Percentiles rank a stretch among this genome's conserved stretches.
Conservation (phyloP, 2,329 filamentous ascomycete genomes). For the Rosellinia necatrix region DNA sequence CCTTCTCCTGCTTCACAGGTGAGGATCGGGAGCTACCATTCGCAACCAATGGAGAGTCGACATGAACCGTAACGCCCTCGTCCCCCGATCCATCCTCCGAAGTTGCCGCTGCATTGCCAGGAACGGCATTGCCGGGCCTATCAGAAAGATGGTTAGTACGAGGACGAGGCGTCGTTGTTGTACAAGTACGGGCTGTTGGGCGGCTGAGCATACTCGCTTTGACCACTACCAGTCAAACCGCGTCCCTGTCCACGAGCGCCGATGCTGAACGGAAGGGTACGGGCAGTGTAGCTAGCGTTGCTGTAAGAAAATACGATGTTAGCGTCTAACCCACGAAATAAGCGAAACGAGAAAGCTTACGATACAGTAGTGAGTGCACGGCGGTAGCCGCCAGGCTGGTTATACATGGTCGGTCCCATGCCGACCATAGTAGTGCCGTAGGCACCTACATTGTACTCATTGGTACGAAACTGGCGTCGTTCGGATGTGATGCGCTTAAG, state of each 20-base stretch:
- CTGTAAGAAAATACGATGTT: constrained; percentile 18
- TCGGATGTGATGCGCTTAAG: constrained; percentile 96
- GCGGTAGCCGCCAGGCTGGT: constrained; percentile 44
- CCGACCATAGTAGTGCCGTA: constrained; percentile 67
- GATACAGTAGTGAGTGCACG: constrained; percentile 35
- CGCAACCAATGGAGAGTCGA: constrained; percentile 52
- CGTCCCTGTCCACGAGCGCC: constrained; percentile 28
- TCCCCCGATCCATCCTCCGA: constrained; percentile 55
- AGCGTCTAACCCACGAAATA: constrained; percentile 9
- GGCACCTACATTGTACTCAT: constrained; percentile 84
- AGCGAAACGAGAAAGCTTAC: constrained; percentile 25
- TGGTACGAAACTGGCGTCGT: constrained; percentile 91
- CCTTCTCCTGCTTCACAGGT: constrained; percentile 51
- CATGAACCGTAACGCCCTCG: constrained; percentile 59
- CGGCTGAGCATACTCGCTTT: constrained; percentile 31
- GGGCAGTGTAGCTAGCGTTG: constrained; percentile 21
- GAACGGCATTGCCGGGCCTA: constrained; percentile 49
- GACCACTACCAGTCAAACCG: constrained; percentile 24
- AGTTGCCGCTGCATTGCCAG: constrained; percentile 44
- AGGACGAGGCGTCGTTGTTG: constrained; percentile 10
- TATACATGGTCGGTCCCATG: constrained; percentile 55
- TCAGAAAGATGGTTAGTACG: constrained; percentile 43
- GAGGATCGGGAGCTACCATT: constrained; percentile 55
- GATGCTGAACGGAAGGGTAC: constrained; percentile 17
- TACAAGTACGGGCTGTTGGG: background rate